These are phyloP conservation scores for Huntiella abstrusa DNA, from an alignment of 2,329 filamentous ascomycete species.

Conservation along the genomic window DNA sequence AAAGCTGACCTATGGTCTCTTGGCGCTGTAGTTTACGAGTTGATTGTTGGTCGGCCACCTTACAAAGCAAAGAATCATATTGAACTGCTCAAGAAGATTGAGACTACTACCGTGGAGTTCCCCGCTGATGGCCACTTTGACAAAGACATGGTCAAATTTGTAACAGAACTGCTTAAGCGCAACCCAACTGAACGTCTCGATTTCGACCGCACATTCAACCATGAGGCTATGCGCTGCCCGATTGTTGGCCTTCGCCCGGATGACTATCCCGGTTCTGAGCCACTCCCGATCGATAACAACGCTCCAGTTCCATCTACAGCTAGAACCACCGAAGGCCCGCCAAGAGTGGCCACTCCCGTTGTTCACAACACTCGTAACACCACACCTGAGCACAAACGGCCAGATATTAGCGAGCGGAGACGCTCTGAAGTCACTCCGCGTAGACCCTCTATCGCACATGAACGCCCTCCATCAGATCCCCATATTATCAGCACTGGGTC, in stretches of 20 bases:
- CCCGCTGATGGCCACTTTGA: constrained; percentile 6
- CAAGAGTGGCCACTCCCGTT: constrained; percentile 2
- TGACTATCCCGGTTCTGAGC: constrained; percentile 25
- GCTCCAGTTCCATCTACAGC: neutral
- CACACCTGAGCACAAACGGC: no score
- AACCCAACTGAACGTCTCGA: constrained; percentile 70
- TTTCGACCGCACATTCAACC: constrained; percentile 70
- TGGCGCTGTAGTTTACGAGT: constrained; percentile 86
- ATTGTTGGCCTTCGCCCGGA: constrained; percentile 72
- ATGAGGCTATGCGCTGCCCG: constrained; percentile 49
- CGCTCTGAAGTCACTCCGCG: no score
- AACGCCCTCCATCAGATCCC: constrained; percentile 2
- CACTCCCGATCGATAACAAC: neutral
- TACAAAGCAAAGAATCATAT: constrained; percentile 91
- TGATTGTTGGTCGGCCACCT: constrained; percentile 77
- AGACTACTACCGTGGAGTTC: constrained; percentile 43
- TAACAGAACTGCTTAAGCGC: constrained; percentile 64
- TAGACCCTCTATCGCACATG: neutral
- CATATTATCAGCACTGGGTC: neutral
- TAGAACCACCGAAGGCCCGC: constrained; percentile 1
- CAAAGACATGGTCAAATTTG: constrained; percentile 63
- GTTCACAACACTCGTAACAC: constrained; percentile 1
- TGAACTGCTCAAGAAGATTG: constrained; percentile 79
- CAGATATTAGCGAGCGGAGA: no score
- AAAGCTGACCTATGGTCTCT: constrained; percentile 97